These are phyloP conservation scores for Colletotrichum endophyticum DNA, from an alignment of 2,329 filamentous ascomycete genomes.

Conservation along the genomic window DNA sequence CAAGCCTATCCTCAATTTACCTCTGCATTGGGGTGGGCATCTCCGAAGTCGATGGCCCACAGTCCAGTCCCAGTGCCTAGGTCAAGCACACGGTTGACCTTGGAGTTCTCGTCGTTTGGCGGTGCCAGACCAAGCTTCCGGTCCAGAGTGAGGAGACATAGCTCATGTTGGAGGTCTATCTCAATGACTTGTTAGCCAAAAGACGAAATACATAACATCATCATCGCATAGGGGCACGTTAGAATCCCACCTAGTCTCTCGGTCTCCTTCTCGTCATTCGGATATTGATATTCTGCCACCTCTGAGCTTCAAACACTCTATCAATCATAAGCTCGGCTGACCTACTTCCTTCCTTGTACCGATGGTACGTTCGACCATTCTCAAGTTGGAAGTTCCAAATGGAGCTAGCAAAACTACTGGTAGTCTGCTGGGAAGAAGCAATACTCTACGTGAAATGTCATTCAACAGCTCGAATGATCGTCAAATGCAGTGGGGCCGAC, in stretches of 20 bases:
- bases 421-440: background rate
- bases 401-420: too few relatives aligned
- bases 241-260: background rate
- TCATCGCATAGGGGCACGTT: background rate
- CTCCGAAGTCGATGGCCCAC: slow-evolving; percentile 49
- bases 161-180: slow-evolving; percentile 30
- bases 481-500: background rate
- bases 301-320: background rate
- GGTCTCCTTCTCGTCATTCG: background rate
- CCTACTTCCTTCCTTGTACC: background rate
- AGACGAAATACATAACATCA: background rate
- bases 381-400: background rate
- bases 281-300: background rate
- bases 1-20: slow-evolving; percentile 15
- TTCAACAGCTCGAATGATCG: background rate
- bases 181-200: background rate
- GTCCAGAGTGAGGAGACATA: slow-evolving; percentile 28
- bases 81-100: slow-evolving; percentile 39
- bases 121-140: slow-evolving; percentile 26
- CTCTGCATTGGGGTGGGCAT: slow-evolving; percentile 17
- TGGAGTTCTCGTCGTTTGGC: background rate
- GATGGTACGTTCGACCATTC: background rate
- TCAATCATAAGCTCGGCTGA: background rate
- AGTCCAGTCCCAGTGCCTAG: slow-evolving; percentile 52
- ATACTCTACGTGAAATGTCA: background rate